phyloP scores from a whole-genome alignment of 2,329 filamentous ascomycete genomes.

The Didymella segeticola region DNA sequence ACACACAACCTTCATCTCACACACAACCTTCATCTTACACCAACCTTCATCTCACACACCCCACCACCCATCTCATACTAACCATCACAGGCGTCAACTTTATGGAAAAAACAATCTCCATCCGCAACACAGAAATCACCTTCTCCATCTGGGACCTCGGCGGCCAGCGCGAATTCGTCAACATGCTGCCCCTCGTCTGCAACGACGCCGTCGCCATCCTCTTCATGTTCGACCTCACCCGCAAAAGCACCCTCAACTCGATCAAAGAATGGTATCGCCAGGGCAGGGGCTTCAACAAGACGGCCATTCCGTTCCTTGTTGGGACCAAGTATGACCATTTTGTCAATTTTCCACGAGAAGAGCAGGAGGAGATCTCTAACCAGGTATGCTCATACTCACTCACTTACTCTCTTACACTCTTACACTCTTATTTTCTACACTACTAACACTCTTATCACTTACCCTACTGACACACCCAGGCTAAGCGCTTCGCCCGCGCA shows the following conservation, averaged over 20 bases:
- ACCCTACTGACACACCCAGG: constrained; percentile 61
- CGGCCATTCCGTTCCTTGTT: constrained; percentile 96
- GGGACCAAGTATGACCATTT: constrained; percentile 99
- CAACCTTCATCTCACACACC: too few relatives aligned
- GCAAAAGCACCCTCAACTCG: constrained; percentile 97
- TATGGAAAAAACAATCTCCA: constrained; percentile 99
- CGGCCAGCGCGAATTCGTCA: constrained; percentile 98
- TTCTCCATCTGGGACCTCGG: constrained; percentile 99
- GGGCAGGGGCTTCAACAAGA: constrained; percentile 98
- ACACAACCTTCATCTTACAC: too few relatives aligned
- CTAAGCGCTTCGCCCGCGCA: constrained; percentile 93
- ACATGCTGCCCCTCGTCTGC: constrained; percentile 99
- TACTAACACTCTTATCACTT: too few relatives aligned
- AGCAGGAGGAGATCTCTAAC: constrained; percentile 98
- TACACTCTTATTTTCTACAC: too few relatives aligned
- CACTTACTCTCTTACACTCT: too few relatives aligned
- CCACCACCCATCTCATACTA: too few relatives aligned
- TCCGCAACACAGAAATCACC: constrained; percentile 98
- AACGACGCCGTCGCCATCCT: constrained; percentile 98
- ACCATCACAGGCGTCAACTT: constrained; percentile 83
- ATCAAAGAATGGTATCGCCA: constrained; percentile 99
- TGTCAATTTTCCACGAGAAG: constrained; percentile 95
- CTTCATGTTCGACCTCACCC: constrained; percentile 99
- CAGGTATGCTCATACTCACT: too few relatives aligned
- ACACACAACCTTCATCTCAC: too few relatives aligned